Conservation (phyloP, 2,329 filamentous ascomycete genomes). For the Pseudogymnoascus sp. region DNA sequence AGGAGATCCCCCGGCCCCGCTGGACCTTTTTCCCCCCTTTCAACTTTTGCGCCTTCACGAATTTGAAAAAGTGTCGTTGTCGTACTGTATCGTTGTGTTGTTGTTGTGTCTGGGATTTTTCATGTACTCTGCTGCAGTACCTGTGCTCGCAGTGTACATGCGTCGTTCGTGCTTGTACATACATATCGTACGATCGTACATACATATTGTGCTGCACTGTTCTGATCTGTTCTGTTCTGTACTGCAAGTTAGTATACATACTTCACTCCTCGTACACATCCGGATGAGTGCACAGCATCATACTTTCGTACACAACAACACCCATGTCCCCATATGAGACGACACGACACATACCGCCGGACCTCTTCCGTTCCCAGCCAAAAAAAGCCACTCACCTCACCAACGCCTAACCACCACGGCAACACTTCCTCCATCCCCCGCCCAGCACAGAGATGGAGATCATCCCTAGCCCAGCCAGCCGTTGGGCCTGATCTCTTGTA, state of each 20-base stretch:
- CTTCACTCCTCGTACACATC: background rate
- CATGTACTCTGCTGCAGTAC: background rate
- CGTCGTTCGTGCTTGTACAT: background rate
- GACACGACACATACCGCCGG: background rate
- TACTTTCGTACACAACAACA: background rate
- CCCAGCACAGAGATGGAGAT: background rate
- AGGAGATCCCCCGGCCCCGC: background rate
- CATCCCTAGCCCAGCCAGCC: background rate
- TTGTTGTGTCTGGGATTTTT: background rate
- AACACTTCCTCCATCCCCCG: background rate
- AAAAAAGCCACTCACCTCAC: background rate
- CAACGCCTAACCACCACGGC: background rate
- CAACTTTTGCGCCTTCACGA: background rate
- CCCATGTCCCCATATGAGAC: background rate
- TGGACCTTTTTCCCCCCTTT: background rate
- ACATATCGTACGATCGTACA: background rate
- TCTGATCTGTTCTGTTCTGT: no score
- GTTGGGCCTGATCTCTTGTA: background rate
- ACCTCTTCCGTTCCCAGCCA: constrained; percentile 1
- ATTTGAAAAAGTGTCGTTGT: background rate
- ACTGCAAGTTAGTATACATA: no score
- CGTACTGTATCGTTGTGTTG: background rate
- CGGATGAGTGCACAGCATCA: background rate
- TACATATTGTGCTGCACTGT: background rate
- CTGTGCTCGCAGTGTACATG: background rate